Base-by-base conservation (phyloP, 495 filamentous ascomycete genomes). In the Pyrenula massariospora region DNA sequence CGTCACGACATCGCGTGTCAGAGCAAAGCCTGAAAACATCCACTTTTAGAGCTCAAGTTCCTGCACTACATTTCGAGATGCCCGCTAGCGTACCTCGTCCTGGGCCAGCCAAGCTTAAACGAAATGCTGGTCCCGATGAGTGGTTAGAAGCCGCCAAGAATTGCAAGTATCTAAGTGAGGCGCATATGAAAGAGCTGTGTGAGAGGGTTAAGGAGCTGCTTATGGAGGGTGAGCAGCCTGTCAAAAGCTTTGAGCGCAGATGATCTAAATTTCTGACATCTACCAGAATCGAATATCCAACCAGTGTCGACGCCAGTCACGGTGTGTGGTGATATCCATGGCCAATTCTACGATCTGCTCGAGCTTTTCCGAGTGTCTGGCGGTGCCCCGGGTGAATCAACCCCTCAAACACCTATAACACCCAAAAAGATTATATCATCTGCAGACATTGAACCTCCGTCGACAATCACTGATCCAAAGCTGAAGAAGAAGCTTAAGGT, bases 251-350 rank as follows among this genome's bases (percentile, higher is more conserved):
- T 24, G 25, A 42, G 5, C 15, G 31, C 31, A 5, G 31, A 8
- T 42, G 31, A 8, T 8, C 15, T 52, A 54, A 52, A 55, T 56
- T 55, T 15, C 48, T 51, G 15, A 25, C 54, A n/a, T 23, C 54
- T n/a, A n/a, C n/a, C 60, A 95, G 93, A 98, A 77, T 95, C 90
- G 54, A 98, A 98, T 69, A 96, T 98, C 25, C 91, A 96, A 66
- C 93, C 94, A 21, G 93, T 98, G 24, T 81, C 83, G 15, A 95
- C 94, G 0, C 93, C 93, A n/a, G 93, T 98, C 55, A 98, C 93
- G 24, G 85, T 98, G 61, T 98, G 93, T 65, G 93, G 93, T 64
- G 93, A 98, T 67, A 96, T 98, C 62, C 93, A 98, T 71, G 93
- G 93, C 64, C 93, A 98, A 73, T 98, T 96, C 72, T 98, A 97